Base-by-base conservation (phyloP, 495 filamentous ascomycete genomes). In the Daldinia concentrica region DNA sequence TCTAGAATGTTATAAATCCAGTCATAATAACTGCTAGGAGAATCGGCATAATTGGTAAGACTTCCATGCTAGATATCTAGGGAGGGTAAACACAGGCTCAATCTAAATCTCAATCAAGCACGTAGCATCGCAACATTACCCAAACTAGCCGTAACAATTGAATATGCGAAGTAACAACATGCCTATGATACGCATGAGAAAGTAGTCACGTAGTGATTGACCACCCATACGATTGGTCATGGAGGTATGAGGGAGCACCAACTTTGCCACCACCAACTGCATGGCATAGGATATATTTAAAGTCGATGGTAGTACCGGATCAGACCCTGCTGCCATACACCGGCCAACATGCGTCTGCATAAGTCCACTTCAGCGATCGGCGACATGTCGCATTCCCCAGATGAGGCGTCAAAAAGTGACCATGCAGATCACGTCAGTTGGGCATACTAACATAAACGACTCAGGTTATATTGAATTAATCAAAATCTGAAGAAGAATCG, bases 241-340 rank as follows among this genome's bases (percentile, higher is more conserved):
- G 36, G 56, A 3, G 32, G 26, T 37, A 56, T 6, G 54, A 57
- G 3, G 17, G 27, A 48, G 51, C 8, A 29, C 52, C 24, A 39
- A 30, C 29, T 50, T 27, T 58, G 48, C 48, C 58, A 57, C 29
- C 26, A 61, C 70, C 61, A 65, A 68, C 64, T 58, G 65, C 57
- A 62, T 73, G 37, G 36, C 54, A 43, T 43, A 22, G 39, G 55
- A 41, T 66, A 61, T 62, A 66, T 66, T 62, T 58, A 59, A 60
- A 27, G 41, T n/a, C 32, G 36, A 43, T 11, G 9, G 65, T 62
- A 58, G 51, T 54, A 69, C 71, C 29, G 27, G 26, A 34, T 12
- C 6, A n/a, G 29, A 14, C 19, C 24, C 24, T 24, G 14, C 48
- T 61, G 15, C 27, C 12, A 50, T 56, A 45, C 14, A 48, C 41